These are phyloP conservation scores for Barnettozyma populi DNA, from an alignment of 805 yeast species.

Conservation along the genomic window DNA sequence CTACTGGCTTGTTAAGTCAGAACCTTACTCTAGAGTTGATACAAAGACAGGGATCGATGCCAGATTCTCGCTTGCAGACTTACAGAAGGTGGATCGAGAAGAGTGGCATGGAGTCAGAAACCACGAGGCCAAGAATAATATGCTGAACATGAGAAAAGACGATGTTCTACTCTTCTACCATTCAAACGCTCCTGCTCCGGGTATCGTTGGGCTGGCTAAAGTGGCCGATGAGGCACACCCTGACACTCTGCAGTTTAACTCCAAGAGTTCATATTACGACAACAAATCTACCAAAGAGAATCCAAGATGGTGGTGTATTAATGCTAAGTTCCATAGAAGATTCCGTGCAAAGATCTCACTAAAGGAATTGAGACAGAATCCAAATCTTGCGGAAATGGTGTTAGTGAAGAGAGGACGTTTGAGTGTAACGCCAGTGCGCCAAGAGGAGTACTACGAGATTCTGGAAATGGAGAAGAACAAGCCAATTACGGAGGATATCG, in stretches of 20 bases:
- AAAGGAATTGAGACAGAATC: conserved; percentile 32
- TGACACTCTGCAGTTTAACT: conserved; percentile 37
- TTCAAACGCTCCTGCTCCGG: conserved; percentile 50
- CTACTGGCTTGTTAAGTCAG: conserved; percentile 54
- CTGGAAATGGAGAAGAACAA: conserved; percentile 31
- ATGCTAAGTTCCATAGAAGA: conserved; percentile 38
- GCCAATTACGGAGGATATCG: conserved; percentile 27
- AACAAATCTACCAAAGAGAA: conserved; percentile 35
- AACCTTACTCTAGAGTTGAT: conserved; percentile 45
- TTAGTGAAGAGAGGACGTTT: conserved; percentile 44
- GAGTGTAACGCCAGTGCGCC: conserved; percentile 46
- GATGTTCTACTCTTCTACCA: conserved; percentile 50
- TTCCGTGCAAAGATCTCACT: conserved; percentile 38
- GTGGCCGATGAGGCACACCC: conserved; percentile 34
- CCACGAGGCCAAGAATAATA: conserved; percentile 48
- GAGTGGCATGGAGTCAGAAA: conserved; percentile 62
- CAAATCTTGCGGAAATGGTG: conserved; percentile 34
- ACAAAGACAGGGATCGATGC: conserved; percentile 43
- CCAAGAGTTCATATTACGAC: conserved; percentile 42
- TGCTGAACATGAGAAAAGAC: conserved; percentile 41
- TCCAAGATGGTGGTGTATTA: conserved; percentile 57
- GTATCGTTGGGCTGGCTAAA: conserved; percentile 45
- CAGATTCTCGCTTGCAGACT: conserved; percentile 40
- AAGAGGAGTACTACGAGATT: conserved; percentile 36
- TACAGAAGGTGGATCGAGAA: conserved; percentile 33